phyloP scores from a whole-genome alignment of 768 basidiomycete species.

The Russula griseocarnosa region DNA sequence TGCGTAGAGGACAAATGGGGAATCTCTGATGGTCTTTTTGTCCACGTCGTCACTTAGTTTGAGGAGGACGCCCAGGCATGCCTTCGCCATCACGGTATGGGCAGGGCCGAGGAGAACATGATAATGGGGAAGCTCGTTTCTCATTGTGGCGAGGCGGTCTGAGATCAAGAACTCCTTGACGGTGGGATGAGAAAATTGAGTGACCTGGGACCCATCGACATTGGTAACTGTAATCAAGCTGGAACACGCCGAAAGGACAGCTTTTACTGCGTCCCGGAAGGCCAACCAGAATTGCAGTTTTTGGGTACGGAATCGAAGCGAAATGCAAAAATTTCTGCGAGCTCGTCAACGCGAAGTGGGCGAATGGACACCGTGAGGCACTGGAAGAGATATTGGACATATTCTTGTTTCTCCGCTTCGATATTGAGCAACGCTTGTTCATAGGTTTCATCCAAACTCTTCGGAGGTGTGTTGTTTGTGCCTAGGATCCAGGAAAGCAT shows the following conservation, averaged over 20 bases:
- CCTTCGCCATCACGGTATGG: slow-evolving; percentile 2
- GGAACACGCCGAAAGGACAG: slow-evolving; percentile 7
- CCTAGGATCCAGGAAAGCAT: neutral
- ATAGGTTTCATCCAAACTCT: slow-evolving; percentile 13
- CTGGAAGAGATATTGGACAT: neutral
- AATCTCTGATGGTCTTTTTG: neutral
- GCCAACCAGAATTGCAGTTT: neutral
- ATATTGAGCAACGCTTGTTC: neutral
- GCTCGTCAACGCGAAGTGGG: slow-evolving; percentile 12
- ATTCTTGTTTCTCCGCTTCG: slow-evolving; percentile 11
- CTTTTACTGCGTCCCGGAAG: neutral
- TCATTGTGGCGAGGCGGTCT: neutral
- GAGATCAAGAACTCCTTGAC: slow-evolving; percentile 19
- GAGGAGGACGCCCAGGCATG: slow-evolving; percentile 5
- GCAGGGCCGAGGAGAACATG: neutral
- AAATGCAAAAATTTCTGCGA: slow-evolving; percentile 13
- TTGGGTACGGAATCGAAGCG: neutral
- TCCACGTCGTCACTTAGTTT: neutral
- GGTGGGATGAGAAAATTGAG: slow-evolving; percentile 10
- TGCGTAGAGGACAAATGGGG: slow-evolving; percentile 7
- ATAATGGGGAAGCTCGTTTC: neutral
- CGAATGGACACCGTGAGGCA: slow-evolving; percentile 1
- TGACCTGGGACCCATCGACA: neutral
- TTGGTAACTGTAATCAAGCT: neutral
- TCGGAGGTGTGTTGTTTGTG: neutral